Evolutionary conservation across 1,284 basidiomycete species (phyloP).

Genomic region (Ustilago crameri): DNA sequence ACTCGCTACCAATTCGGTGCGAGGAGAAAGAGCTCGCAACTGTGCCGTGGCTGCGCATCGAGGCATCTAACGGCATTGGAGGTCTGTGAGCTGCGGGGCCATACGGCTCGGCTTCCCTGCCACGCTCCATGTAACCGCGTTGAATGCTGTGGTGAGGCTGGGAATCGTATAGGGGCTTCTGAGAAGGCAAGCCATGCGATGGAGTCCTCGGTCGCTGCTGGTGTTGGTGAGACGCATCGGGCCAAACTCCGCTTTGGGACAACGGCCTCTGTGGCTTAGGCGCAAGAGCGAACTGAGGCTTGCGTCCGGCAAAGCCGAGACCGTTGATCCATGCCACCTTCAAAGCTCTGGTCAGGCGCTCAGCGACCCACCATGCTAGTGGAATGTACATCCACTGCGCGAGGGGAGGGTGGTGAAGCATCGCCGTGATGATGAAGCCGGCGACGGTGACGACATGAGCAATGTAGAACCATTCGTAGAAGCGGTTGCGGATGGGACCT

Average conservation of each 20-base stretch:
- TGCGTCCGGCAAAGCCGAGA: slow-evolving; percentile 68
- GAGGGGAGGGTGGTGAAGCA: slow-evolving; percentile 70
- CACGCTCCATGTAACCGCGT: slow-evolving; percentile 3
- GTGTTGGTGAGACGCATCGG: slow-evolving; percentile 14
- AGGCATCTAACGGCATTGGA: slow-evolving; percentile 15
- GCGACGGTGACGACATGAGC: slow-evolving; percentile 74
- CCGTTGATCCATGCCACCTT: slow-evolving; percentile 77
- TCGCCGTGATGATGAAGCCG: slow-evolving; percentile 65
- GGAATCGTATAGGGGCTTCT: slow-evolving; percentile 2
- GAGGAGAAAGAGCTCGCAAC: slow-evolving; percentile 37
- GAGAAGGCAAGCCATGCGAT: slow-evolving; percentile 9
- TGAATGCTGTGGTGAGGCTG: slow-evolving; percentile 13
- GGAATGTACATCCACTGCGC: slow-evolving; percentile 71
- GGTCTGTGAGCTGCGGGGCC: slow-evolving; percentile 6
- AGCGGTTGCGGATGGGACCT: slow-evolving; percentile 75
- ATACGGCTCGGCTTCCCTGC: not conserved
- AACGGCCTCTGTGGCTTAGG: slow-evolving; percentile 31
- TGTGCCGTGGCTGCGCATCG: slow-evolving; percentile 26
- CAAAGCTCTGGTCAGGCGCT: slow-evolving; percentile 72
- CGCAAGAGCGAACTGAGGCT: slow-evolving; percentile 50
- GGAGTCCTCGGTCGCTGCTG: slow-evolving; percentile 11
- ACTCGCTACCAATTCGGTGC: slow-evolving; percentile 25
- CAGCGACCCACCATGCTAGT: slow-evolving; percentile 73
- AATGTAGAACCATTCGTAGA: slow-evolving; percentile 82
- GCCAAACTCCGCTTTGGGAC: slow-evolving; percentile 16